These are phyloP conservation scores for Herpotrichia juniperi DNA, from an alignment of 2,329 filamentous ascomycete species.

Conservation along the genomic window DNA sequence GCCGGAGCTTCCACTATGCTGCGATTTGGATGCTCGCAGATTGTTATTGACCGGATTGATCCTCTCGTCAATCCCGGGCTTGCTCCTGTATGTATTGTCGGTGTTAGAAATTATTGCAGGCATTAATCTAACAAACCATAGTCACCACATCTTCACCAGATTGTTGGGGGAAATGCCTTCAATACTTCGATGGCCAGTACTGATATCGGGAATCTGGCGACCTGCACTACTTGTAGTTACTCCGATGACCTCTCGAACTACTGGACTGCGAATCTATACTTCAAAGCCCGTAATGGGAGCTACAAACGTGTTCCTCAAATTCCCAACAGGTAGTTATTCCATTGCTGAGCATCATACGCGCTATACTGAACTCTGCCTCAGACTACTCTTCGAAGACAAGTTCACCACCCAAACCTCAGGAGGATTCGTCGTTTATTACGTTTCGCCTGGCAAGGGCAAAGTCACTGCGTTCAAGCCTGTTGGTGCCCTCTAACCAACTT, in stretches of 20 bases:
- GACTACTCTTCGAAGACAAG: conserved; percentile 43
- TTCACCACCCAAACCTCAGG: conserved; percentile 43
- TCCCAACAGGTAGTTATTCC: conserved; percentile 23
- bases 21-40: conserved; percentile 13
- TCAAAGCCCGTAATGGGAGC: conserved; percentile 38
- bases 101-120: too few species aligned
- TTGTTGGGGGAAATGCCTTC: conserved; percentile 20
- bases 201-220: conserved; percentile 8
- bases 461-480: conserved; percentile 51
- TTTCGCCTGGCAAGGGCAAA: conserved; percentile 47
- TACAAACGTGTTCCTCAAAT: conserved; percentile 38
- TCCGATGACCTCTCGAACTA: conserved; percentile 26
- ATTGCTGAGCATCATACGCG: neutral
- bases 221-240: conserved; percentile 15
- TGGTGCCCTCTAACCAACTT: conserved; percentile 2
- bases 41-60: conserved; percentile 15
- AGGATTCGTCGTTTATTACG: conserved; percentile 56
- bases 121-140: too few species aligned
- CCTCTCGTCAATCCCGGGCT: conserved; percentile 17
- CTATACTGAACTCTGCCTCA: conserved; percentile 15
- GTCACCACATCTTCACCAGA: conserved; percentile 18
- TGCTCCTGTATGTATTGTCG: neutral
- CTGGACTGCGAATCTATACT: conserved; percentile 43
- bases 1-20: conserved; percentile 9
- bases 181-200: conserved; percentile 11